These are phyloP conservation scores for Adansonia digitata DNA, from an alignment of 345 rosid genomes.

Conservation along the genomic window DNA sequence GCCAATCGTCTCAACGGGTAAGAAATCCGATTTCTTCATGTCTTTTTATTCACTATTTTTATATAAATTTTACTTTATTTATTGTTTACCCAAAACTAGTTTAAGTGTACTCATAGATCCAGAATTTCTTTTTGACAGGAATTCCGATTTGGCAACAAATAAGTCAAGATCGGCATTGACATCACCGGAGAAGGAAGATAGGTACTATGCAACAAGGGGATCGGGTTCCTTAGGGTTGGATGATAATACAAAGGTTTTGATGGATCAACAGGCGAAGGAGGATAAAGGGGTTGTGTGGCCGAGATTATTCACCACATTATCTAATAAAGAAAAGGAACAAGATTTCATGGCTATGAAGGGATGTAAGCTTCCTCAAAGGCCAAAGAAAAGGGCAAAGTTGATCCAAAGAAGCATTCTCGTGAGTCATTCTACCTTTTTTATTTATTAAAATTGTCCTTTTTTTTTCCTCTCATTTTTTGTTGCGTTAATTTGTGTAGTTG, in stretches of 20 bases:
- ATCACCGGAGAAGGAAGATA: conserved; percentile 74
- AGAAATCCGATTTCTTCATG: conserved; percentile 11
- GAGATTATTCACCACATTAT: conserved; percentile 59
- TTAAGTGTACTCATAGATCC: conserved; percentile 6
- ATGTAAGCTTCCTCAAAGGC: conserved; percentile 88
- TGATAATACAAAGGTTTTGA: conserved; percentile 50
- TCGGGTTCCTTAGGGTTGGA: conserved; percentile 56
- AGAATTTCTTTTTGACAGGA: conserved; percentile 32
- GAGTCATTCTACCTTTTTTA: conserved; percentile 16
- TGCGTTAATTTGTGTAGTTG: conserved; percentile 36
- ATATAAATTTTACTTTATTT: too few relatives aligned
- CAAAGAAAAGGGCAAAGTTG: conserved; percentile 82
- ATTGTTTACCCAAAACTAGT: background rate
- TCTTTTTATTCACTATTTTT: too few relatives aligned
- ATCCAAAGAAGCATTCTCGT: conserved; percentile 82
- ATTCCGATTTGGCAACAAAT: conserved; percentile 39
- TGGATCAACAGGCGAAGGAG: conserved; percentile 52
- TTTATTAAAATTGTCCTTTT: background rate
- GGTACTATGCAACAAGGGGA: conserved; percentile 77
- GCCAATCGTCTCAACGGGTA: conserved; percentile 50
- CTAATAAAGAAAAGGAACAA: conserved; percentile 91
- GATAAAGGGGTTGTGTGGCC: conserved; percentile 68
- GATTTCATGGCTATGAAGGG: conserved; percentile 96
- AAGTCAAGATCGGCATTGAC: conserved; percentile 40
- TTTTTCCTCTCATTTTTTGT: background rate